Base-by-base conservation (phyloP, 495 filamentous ascomycete genomes). In the Niebla homalea region DNA sequence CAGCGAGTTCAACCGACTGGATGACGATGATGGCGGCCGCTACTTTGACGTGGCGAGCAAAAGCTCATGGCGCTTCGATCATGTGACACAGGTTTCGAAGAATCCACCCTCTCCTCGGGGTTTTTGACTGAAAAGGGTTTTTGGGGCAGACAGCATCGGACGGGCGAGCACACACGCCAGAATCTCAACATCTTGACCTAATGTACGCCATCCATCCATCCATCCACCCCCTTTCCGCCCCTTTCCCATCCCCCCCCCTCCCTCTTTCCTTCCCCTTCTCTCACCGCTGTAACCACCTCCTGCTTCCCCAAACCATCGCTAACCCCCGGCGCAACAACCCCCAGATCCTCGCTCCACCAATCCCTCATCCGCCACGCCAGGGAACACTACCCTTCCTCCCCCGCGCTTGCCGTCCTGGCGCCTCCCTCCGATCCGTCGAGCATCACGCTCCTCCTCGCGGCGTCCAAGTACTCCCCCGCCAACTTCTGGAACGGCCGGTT, bases 401-500 rank as follows among this genome's bases (percentile, higher is more conserved):
- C 84, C 11, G n/a, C n/a, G n/a, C 80, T 83, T 56, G 85, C 87
- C 58, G 83, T 86, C 23, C 92, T 85, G 61, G 83, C 58, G 32
- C 35, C 47, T 16, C 32, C 54, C 49, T 45, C 45, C 59, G 83
- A 90, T 66, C 74, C 78, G 19, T 75, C 78, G 49, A n/a, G n/a
- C n/a, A 65, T 97, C 19, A 87, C 89, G 36, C 74, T 96, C 57
- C 64, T 92, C 47, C 74, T 94, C 45, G 88, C 94, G 36, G 84
- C 92, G 29, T 95, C 89, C 73, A 94, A 94, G 61, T 97, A 97
- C 73, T 92, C 85, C 56, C 93, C 93, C 6, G 85, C 85, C 60
- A 99, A 99, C 72, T 97, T 84, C 75, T 99, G 93, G 86, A 97
- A 95, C 70, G 93, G 93, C 42, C 86, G 93, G 50, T 96, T 89